Percentiles rank a stretch among this genome's conserved stretches.
Conservation (phyloP, 164 flowering plant genomes). For the Chloranthus sessilifolius region DNA sequence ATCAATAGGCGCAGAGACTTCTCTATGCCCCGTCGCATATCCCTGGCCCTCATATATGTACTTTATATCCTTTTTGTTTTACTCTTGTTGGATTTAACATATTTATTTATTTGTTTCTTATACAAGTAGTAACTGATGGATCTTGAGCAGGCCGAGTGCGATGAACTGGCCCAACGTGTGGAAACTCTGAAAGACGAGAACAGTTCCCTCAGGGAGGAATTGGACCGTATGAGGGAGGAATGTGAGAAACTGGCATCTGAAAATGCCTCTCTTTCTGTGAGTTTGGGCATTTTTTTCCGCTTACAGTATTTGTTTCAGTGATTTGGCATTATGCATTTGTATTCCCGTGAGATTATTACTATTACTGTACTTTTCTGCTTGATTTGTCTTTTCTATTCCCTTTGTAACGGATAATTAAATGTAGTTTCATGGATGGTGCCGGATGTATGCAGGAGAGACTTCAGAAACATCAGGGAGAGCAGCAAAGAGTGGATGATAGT, state of each 20-base stretch:
- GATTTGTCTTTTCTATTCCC: too few species aligned
- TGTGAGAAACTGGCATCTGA: conserved; percentile 25
- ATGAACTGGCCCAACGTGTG: conserved; percentile 27
- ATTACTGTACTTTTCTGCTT: too few species aligned
- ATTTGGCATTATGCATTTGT: too few species aligned
- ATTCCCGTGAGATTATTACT: too few species aligned
- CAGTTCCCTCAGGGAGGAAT: conserved; percentile 21
- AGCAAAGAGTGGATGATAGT: conserved; percentile 3
- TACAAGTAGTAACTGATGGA: background rate
- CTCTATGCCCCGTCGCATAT: too few species aligned
- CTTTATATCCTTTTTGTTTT: background rate
- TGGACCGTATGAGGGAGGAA: conserved; percentile 22
- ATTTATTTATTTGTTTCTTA: background rate
- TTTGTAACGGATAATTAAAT: too few species aligned
- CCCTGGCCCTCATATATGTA: background rate
- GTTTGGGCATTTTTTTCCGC: background rate
- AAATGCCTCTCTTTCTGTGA: conserved; percentile 25
- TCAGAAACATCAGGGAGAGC: conserved; percentile 17
- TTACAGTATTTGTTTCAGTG: background rate
- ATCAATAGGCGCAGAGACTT: too few species aligned
- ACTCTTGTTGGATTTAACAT: background rate
- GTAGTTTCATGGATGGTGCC: too few species aligned
- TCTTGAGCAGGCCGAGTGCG: conserved; percentile 31
- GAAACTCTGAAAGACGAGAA: conserved; percentile 24
- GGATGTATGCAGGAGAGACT: conserved; percentile 22